These are phyloP conservation scores for Verticillium albo-atrum DNA, from an alignment of 2,329 filamentous ascomycete species.

Conservation along the genomic window DNA sequence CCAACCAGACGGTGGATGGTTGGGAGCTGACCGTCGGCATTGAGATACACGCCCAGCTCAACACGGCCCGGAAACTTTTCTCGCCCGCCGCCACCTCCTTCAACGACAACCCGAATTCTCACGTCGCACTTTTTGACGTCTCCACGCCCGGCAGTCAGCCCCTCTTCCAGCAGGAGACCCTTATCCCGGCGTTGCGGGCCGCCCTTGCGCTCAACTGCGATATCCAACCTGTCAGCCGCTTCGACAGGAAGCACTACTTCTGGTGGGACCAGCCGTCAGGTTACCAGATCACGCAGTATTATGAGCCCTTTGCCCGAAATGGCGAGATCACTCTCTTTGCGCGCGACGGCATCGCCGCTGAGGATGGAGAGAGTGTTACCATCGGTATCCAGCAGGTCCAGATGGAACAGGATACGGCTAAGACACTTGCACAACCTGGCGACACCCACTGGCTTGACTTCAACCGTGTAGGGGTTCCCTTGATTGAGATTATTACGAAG, in stretches of 20 bases:
- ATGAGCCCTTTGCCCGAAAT: slow-evolving; percentile 65
- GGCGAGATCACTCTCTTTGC: slow-evolving; percentile 67
- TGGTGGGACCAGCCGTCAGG: slow-evolving; percentile 97
- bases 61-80: slow-evolving; percentile 85
- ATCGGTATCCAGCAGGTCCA: slow-evolving; percentile 92
- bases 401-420: slow-evolving; percentile 96
- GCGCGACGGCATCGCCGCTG: slow-evolving; percentile 73
- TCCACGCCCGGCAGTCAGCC: slow-evolving; percentile 89
- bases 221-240: slow-evolving; percentile 72
- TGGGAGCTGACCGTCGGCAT: slow-evolving; percentile 97
- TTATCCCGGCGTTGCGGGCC: slow-evolving; percentile 86
- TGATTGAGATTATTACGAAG: slow-evolving; percentile 92
- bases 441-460: slow-evolving; percentile 81
- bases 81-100: slow-evolving; percentile 64
- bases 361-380: slow-evolving; percentile 65
- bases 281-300: slow-evolving; percentile 98
- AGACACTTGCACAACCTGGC: slow-evolving; percentile 75
- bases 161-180: slow-evolving; percentile 72
- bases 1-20: slow-evolving; percentile 51
- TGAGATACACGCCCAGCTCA: slow-evolving; percentile 95
- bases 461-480: slow-evolving; percentile 84
- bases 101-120: slow-evolving; percentile 72
- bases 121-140: slow-evolving; percentile 83
- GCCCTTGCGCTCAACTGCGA: slow-evolving; percentile 79
- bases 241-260: slow-evolving; percentile 98